phyloP scores from a whole-genome alignment of 805 yeast genomes.

The Naumovozyma dairenensis region DNA sequence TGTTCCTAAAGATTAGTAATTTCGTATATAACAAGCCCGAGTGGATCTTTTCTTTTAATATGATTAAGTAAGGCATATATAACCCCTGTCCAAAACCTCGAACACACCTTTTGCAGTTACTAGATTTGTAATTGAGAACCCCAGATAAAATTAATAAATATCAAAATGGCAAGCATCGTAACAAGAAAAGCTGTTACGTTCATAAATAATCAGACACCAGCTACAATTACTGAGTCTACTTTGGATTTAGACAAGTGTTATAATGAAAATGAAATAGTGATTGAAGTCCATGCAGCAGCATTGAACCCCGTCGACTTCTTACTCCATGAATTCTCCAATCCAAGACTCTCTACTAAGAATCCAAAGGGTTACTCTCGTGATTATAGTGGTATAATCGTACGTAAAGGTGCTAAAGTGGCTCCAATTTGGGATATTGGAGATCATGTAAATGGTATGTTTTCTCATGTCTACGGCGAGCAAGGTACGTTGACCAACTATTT shows the following conservation, averaged over 20 bases:
- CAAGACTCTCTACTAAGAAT: slow-evolving; percentile 4
- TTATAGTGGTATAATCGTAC: slow-evolving; percentile 24
- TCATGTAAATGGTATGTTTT: slow-evolving; percentile 20
- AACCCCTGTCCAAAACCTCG: no score
- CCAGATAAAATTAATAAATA: no score
- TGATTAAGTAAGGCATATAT: no score
- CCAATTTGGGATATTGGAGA: slow-evolving; percentile 18
- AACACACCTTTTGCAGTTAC: no score
- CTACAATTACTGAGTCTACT: slow-evolving; percentile 10
- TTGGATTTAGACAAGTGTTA: slow-evolving; percentile 20
- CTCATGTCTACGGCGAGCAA: slow-evolving; percentile 14
- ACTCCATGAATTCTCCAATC: slow-evolving; percentile 9
- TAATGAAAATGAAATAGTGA: slow-evolving; percentile 19
- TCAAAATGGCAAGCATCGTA: no score
- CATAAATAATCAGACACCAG: slow-evolving; percentile 13
- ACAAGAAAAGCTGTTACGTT: slow-evolving; percentile 20
- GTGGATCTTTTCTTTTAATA: no score
- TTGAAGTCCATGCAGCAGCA: slow-evolving; percentile 24
- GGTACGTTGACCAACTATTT: slow-evolving; percentile 44
- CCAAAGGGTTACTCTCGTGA: slow-evolving; percentile 23
- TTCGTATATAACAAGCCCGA: no score
- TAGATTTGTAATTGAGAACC: no score
- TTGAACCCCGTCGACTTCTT: slow-evolving; percentile 26
- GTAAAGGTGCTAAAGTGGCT: slow-evolving; percentile 15
- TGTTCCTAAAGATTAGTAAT: no score